Percentiles rank a stretch among this genome's conserved stretches.
These are phyloP conservation scores for Psilocybe mexicana DNA, from an alignment of 1,284 basidiomycete species.

Conservation along the genomic window DNA sequence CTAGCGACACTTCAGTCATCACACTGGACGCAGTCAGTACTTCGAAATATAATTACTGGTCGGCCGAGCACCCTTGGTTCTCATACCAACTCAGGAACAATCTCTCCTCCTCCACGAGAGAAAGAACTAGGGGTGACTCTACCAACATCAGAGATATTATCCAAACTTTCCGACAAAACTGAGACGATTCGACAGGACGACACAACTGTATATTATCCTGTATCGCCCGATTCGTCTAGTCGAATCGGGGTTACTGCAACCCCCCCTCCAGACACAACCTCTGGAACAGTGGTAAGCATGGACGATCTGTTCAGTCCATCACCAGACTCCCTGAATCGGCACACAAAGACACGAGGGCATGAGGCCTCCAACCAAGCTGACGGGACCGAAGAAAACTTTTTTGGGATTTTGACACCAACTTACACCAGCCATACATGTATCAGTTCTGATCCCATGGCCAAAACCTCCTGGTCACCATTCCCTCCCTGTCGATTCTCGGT, in stretches of 20 bases:
- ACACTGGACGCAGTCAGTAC: slow-evolving; percentile 71
- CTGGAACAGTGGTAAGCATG: slow-evolving; percentile 35
- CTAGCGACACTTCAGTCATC: slow-evolving; percentile 70
- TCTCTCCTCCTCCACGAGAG: slow-evolving; percentile 43
- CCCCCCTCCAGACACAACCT: slow-evolving; percentile 37
- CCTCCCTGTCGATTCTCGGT: slow-evolving; percentile 84
- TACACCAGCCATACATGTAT: slow-evolving; percentile 43
- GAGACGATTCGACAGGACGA: slow-evolving; percentile 15
- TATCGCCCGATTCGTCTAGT: slow-evolving; percentile 75
- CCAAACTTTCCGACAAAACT: slow-evolving; percentile 23
- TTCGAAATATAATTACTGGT: slow-evolving; percentile 58
- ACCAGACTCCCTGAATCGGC: slow-evolving; percentile 19
- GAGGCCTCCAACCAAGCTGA: slow-evolving; percentile 13
- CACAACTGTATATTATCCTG: slow-evolving; percentile 59
- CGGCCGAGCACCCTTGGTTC: slow-evolving; percentile 28
- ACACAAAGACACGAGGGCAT: slow-evolving; percentile 15
- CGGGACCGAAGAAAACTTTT: slow-evolving; percentile 58
- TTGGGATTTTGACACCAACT: slow-evolving; percentile 58
- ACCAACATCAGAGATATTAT: slow-evolving; percentile 51
- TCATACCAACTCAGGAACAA: slow-evolving; percentile 23
- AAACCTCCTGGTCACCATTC: slow-evolving; percentile 57
- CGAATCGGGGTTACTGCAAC: slow-evolving; percentile 77
- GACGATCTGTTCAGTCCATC: slow-evolving; percentile 39
- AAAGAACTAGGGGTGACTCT: slow-evolving; percentile 63
- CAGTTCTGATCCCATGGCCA: slow-evolving; percentile 41